These are phyloP conservation scores for Sophora flavescens DNA, from an alignment of 306 rosid species.

Conservation along the genomic window DNA sequence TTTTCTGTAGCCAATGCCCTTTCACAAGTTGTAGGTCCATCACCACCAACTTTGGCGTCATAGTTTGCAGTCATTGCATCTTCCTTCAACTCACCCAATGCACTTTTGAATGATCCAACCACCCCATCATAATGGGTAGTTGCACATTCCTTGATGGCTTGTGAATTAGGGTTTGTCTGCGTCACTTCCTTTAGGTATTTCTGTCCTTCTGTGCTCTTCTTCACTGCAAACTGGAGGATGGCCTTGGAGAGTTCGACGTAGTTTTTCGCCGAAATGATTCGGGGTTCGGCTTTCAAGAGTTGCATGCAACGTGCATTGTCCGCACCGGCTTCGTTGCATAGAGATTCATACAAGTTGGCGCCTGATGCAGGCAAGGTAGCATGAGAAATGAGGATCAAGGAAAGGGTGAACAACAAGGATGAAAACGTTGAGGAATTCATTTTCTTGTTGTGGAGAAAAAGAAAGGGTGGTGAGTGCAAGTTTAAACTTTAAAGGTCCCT, in stretches of 20 bases:
- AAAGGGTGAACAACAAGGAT: slow-evolving; percentile 37
- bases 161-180: slow-evolving; percentile 18
- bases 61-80: slow-evolving; percentile 36
- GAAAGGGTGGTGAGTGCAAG: slow-evolving; percentile 9
- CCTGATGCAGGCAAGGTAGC: not conserved
- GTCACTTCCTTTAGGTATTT: not conserved
- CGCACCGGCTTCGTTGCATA: not conserved
- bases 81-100: slow-evolving; percentile 26
- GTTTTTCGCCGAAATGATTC: not conserved
- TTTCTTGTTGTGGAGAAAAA: slow-evolving; percentile 20
- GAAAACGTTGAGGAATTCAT: slow-evolving; percentile 38
- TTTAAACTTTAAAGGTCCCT: slow-evolving; percentile 18
- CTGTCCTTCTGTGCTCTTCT: slow-evolving; percentile 23
- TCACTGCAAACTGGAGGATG: not conserved
- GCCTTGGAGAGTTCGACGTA: not conserved
- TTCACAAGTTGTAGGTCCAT: slow-evolving; percentile 43
- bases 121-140: slow-evolving; percentile 8
- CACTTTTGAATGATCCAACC: slow-evolving; percentile 44
- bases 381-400: slow-evolving; percentile 38
- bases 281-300: not conserved
- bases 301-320: slow-evolving; percentile 24
- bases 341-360: not conserved
- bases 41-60: slow-evolving; percentile 48
- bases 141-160: slow-evolving; percentile 34
- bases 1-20: not conserved